Evolutionary conservation across 176 grass and related monocot species (phyloP), one percentile per base, ranked within the genome.

Genomic region (Eleusine coracana): DNA sequence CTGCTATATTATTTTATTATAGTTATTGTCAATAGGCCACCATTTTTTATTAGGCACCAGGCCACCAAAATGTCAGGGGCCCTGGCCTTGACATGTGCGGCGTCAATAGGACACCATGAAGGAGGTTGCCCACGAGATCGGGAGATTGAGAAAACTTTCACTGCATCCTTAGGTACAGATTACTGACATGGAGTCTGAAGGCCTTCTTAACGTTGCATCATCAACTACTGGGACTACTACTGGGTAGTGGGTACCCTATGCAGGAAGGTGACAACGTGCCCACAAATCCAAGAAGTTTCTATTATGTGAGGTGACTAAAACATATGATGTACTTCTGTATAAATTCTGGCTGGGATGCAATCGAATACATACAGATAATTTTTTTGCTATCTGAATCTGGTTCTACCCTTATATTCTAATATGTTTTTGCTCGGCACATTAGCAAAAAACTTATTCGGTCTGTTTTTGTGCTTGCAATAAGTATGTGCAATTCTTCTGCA

Each of bases 81-180:
- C n/a, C n/a, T n/a, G n/a, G 86, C 45, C n/a, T 87, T 12, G 86
- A 82, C 21, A 87, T 87, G 79, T 82, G 73, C 21, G 86, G 86
- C 9, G 11, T 2, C 23, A 82, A 87, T 0, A 77, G 79, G 25
- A 79, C 0, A 69, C 66, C 0, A 87, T 82, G 86, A 82, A 82
- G 61, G 86, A 87, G 34, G 60, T 87, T 7, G 42, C 54, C 0
- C 79, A 71, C 1, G 86, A 82, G 79, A 72, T 87, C 0, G 46
- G 48, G 0, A 70, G 86, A 8, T 5, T 82, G 25, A 78, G 86
- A 46, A 88, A 83, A 39, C 58, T 88, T 6, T 66, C 67, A 0
- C 10, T 28, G 7, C 86, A 88, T 88, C 80, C 86, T 39, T 88
- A 74, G 86, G 46, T 10, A 66, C 66, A 21, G 1, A 2, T 66